These are phyloP conservation scores for Phytopythium ostracodes DNA, from an alignment of 352 stramenopile genomes.

Conservation along the genomic window DNA sequence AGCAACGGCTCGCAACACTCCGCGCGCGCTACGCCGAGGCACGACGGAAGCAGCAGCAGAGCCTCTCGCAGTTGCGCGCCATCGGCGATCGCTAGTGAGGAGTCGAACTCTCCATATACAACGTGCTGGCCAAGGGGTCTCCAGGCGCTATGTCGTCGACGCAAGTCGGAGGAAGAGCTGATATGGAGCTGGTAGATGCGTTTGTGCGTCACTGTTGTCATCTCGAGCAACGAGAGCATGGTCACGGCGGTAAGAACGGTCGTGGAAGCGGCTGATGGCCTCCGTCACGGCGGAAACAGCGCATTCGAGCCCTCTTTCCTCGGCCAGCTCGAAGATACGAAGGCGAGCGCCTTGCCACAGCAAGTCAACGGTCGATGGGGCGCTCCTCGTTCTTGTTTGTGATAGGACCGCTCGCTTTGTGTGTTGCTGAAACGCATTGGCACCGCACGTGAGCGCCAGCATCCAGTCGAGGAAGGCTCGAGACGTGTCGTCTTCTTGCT, in stretches of 20 bases:
- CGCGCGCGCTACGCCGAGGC: slow-evolving; percentile 12
- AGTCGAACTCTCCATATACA: neutral
- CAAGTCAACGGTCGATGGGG: slow-evolving; percentile 11
- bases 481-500: neutral
- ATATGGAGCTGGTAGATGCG: neutral
- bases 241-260: neutral
- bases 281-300: slow-evolving; percentile 14
- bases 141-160: neutral
- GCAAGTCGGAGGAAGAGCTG: slow-evolving; percentile 1
- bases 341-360: slow-evolving; percentile 43
- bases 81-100: neutral
- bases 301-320: slow-evolving; percentile 9
- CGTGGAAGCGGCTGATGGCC: slow-evolving; percentile 3
- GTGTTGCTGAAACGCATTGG: slow-evolving; percentile 34
- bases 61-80: neutral
- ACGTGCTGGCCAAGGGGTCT: neutral
- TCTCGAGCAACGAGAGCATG: neutral
- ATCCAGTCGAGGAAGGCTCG: slow-evolving; percentile 28
- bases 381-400: neutral
- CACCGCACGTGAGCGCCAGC: slow-evolving; percentile 29
- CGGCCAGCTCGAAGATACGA: slow-evolving; percentile 37
- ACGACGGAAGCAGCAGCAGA: slow-evolving; percentile 16
- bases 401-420: neutral
- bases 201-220: neutral
- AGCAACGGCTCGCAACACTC: slow-evolving; percentile 11